Percentiles rank a stretch among this genome's conserved stretches.
phyloP scores from a whole-genome alignment of 805 yeast genomes.

The Grigorovia transvaalensis region DNA sequence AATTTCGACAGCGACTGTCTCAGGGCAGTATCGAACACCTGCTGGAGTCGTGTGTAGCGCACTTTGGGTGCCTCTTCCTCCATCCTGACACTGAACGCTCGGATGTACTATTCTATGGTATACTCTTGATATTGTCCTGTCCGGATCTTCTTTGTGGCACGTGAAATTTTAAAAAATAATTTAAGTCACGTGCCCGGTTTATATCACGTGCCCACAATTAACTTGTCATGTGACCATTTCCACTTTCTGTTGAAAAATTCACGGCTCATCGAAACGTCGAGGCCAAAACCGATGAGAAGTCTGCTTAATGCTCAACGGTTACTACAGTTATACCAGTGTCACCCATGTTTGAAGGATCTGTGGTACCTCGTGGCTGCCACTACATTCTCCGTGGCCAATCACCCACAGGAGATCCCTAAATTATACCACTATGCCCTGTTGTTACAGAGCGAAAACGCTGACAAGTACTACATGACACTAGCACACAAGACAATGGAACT shows the following conservation, averaged over 20 bases:
- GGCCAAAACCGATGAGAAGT: slow-evolving; percentile 9
- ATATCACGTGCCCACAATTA: no score
- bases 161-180: no score
- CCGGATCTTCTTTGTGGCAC: no score
- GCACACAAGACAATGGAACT: slow-evolving; percentile 17
- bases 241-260: neutral
- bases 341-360: slow-evolving; percentile 42
- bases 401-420: slow-evolving; percentile 69
- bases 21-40: slow-evolving; percentile 44
- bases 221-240: neutral
- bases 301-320: slow-evolving; percentile 22
- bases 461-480: slow-evolving; percentile 9
- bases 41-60: slow-evolving; percentile 39
- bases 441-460: slow-evolving; percentile 13
- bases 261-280: neutral
- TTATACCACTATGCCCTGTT: slow-evolving; percentile 59
- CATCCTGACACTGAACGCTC: no score
- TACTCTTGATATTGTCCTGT: no score
- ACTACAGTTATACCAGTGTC: slow-evolving; percentile 25
- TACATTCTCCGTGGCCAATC: slow-evolving; percentile 69
- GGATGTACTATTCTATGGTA: no score
- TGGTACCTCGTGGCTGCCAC: slow-evolving; percentile 83
- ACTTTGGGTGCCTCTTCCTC: slow-evolving; percentile 16
- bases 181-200: no score
- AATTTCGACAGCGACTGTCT: slow-evolving; percentile 40